Conservation (phyloP, 2,329 filamentous ascomycete species). For the Trichoderma sp. region DNA sequence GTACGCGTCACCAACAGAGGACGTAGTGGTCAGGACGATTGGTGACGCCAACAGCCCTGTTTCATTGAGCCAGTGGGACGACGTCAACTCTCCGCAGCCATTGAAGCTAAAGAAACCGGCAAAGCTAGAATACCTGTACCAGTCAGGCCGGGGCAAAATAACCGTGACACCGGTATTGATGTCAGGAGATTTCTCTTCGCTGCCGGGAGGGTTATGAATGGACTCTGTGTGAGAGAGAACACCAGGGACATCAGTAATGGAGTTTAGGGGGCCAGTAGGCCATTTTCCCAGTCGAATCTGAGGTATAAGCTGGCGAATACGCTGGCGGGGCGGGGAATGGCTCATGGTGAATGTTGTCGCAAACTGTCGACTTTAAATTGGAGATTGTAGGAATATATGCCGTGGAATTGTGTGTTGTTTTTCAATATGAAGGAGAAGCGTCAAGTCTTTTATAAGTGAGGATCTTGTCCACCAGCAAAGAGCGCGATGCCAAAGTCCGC, state of each 20-base stretch:
- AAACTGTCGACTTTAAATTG: neutral
- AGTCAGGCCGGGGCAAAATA: slow-evolving; percentile 48
- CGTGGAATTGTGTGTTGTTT: no score
- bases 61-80: slow-evolving; percentile 62
- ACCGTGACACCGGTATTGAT: slow-evolving; percentile 54
- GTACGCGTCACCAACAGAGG: slow-evolving; percentile 59
- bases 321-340: slow-evolving; percentile 26
- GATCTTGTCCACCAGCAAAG: neutral
- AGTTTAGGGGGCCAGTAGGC: slow-evolving; percentile 48
- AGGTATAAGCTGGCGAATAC: slow-evolving; percentile 49
- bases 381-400: neutral
- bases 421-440: neutral
- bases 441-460: neutral
- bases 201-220: slow-evolving; percentile 33
- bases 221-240: slow-evolving; percentile 50
- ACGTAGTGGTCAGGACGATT: slow-evolving; percentile 61
- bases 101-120: slow-evolving; percentile 63
- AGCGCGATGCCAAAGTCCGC: neutral
- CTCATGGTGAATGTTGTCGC: neutral
- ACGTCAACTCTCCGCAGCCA: slow-evolving; percentile 63
- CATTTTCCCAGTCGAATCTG: slow-evolving; percentile 46
- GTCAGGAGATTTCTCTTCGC: slow-evolving; percentile 48
- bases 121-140: slow-evolving; percentile 48
- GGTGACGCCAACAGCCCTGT: slow-evolving; percentile 60
- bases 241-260: slow-evolving; percentile 52